Evolutionary conservation across 1,139 yeast species (phyloP), one percentile per base, ranked within the genome.

Genomic region (Yamadazyma membranifaciens): DNA sequence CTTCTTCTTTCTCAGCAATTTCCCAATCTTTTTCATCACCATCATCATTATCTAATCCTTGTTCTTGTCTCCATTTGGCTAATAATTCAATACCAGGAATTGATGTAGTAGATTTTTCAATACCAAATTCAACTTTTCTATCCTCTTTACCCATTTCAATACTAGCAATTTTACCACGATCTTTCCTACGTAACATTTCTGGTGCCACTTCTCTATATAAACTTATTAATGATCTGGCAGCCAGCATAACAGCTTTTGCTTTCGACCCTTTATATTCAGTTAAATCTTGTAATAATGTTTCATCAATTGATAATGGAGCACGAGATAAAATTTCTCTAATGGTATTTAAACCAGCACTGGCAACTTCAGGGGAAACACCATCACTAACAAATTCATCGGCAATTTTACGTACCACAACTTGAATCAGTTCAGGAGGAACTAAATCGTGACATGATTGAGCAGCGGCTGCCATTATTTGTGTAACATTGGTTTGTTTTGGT

Each of bases 311-410:
- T 48, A 92, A 73, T 13, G 98, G 98, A 9, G 95, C 94, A 69
- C 98, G 83, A 2, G 96, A 67, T 47, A 92, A 75, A 45, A 92
- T 87, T 64, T 92, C 98, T 51, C 98, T 75, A 46, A 92, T 91
- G 5, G 98, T 87, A 62, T 92, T 92, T 48, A 92, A 73, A 55
- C 99, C 99, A 3, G 98, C 98, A 38, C 97, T 89, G 10, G 98
- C 97, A 42, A 91, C 98, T 65, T 92, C 97, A 17, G 96, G 83
- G 9, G 98, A 89, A 31, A 92, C 98, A 71, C 98, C 98, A 59
- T 92, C 98, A 53, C 96, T 87, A 35, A 92, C 97, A 57, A 92
- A 92, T 64, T 94, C 98, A 64, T 92, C 95, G 2, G 98, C 98
- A 53, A 92, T 83, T 60, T 91, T 92, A 45, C 96, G 78, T 9